These are phyloP conservation scores for Russula abietina DNA, from an alignment of 768 basidiomycete genomes.

Conservation along the genomic window DNA sequence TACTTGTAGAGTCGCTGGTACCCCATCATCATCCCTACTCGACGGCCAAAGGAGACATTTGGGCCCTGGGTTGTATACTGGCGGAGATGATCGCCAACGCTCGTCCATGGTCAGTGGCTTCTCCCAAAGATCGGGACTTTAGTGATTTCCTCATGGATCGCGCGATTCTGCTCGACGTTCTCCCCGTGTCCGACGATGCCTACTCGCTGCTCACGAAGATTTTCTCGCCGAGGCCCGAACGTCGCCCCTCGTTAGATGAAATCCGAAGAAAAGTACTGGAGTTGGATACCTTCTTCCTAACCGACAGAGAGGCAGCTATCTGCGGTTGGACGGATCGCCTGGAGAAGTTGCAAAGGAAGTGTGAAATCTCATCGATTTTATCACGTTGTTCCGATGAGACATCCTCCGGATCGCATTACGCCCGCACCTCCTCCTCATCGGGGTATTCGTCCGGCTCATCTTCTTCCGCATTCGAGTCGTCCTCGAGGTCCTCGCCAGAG, in stretches of 20 bases:
- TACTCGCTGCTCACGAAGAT: conserved; percentile 45
- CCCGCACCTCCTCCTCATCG: not conserved
- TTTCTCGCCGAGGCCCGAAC: conserved; percentile 56
- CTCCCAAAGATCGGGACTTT: not conserved
- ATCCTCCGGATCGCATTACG: not conserved
- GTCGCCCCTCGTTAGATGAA: conserved; percentile 55
- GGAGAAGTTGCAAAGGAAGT: not conserved
- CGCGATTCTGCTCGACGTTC: not conserved
- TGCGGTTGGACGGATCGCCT: not conserved
- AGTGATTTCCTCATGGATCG: conserved; percentile 1
- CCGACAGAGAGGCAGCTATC: conserved; percentile 35
- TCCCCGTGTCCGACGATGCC: conserved; percentile 33
- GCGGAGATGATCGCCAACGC: conserved; percentile 11
- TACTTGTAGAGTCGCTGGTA: conserved; percentile 1
- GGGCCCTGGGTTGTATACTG: conserved; percentile 21
- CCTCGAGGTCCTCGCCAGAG: not conserved
- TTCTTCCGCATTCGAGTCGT: conserved; percentile 10
- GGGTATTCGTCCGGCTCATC: not conserved
- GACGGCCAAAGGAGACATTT: conserved; percentile 4
- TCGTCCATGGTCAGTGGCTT: conserved; percentile 6
- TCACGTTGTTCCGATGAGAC: not conserved
- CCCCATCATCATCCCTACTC: not conserved
- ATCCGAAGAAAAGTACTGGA: conserved; percentile 51
- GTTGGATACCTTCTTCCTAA: conserved; percentile 58
- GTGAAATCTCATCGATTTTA: not conserved